phyloP scores from a whole-genome alignment of 257 asterid genomes.

The Hygrophila difformis region DNA sequence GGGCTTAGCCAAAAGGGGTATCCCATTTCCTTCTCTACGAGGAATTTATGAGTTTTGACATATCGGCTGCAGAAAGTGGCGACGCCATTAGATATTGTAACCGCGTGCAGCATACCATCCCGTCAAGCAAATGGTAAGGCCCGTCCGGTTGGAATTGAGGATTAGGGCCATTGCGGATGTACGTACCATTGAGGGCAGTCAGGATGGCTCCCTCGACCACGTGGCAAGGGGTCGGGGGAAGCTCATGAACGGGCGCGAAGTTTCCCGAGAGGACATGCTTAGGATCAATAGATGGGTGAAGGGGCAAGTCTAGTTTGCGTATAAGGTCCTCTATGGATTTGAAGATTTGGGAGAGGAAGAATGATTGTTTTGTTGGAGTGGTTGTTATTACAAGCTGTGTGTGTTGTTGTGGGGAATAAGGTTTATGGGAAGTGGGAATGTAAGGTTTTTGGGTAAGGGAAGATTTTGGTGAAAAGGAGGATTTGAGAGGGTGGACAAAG shows the following conservation, averaged over 20 bases:
- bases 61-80: slow-evolving; percentile 44
- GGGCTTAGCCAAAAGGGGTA: slow-evolving; percentile 28
- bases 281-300: slow-evolving; percentile 30
- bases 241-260: slow-evolving; percentile 37
- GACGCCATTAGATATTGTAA: slow-evolving; percentile 28
- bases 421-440: too few relatives aligned
- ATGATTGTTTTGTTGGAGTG: background rate
- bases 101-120: slow-evolving; percentile 46
- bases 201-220: slow-evolving; percentile 43
- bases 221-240: slow-evolving; percentile 35
- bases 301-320: slow-evolving; percentile 22
- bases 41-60: slow-evolving; percentile 41
- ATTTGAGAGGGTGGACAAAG: too few relatives aligned
- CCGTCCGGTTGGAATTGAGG: slow-evolving; percentile 48
- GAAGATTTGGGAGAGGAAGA: background rate
- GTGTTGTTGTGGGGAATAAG: background rate
- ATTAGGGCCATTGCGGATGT: slow-evolving; percentile 56
- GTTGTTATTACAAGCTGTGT: background rate
- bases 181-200: slow-evolving; percentile 34
- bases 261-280: slow-evolving; percentile 25
- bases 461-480: too few relatives aligned
- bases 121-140: slow-evolving; percentile 41
- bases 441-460: too few relatives aligned
- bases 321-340: slow-evolving; percentile 20
- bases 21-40: slow-evolving; percentile 17